Evolutionary conservation across 108 stramenopile genomes (phyloP), one percentile per base, ranked within the genome.

Genomic region (Fistulifera solaris): DNA sequence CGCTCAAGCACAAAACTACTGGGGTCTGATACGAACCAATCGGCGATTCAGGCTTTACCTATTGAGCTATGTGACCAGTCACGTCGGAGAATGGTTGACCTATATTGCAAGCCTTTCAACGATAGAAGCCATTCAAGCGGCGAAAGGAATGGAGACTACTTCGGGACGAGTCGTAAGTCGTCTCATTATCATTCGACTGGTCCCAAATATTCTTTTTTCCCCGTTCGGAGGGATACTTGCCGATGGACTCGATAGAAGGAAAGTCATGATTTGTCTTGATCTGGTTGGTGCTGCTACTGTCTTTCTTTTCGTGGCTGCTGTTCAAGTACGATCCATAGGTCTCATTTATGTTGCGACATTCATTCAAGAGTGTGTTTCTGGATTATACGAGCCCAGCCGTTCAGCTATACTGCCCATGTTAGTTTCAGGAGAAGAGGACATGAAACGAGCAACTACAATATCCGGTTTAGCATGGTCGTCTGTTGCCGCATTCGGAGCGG

Each of bases 371-470:
- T 55, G 61, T 21, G 42, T 81, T 12, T 51, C 72, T 7, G 80
- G 78, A 40, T 38, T 88, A 12, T 88, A 84, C 66, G 73, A 70
- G 27, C 87, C 87, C 11, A 53, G 63, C 43, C 56, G 71, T 15
- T 42, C 56, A 38, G 56, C 80, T 5, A 71, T 88, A 0, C 24
- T 83, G 10, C 82, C 87, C 0, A 59, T 76, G 67, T 38, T 88
- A 22, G 70, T 84, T 8, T 8, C 23, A 21, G 61, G 68, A n/a
- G 77, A 84, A 55, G 60, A 61, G 6, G 21, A 46, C 40, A 18
- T 88, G 60, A 77, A 81, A 69, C 76, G 75, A 27, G 82, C 82
- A 38, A 69, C 76, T 11, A 84, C 76, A n/a, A 27, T 88, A 24
- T 27, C 60, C 6, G 80, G 73, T 18, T 40, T 84, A 52, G 49